Conservation (phyloP, 1,284 basidiomycete species). For the Taiwanofungus camphoratus region DNA sequence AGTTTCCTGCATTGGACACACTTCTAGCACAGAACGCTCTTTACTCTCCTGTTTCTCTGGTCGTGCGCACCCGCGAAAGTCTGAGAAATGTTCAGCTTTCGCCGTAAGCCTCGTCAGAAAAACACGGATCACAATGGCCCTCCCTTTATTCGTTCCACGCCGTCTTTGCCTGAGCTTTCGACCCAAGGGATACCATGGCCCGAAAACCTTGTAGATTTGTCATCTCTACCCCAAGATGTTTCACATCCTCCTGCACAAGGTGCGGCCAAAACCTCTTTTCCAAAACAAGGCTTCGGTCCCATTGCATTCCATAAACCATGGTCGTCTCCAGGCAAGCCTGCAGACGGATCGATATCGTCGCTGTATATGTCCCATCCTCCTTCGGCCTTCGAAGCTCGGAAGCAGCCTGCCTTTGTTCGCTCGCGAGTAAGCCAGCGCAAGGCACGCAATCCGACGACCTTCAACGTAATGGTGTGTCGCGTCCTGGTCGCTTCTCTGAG, state of each 20-base stretch:
- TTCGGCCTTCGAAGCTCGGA: constrained; percentile 48
- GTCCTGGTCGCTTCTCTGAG: background rate
- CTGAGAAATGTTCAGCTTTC: constrained; percentile 64
- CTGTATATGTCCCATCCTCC: constrained; percentile 62
- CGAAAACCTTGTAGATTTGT: constrained; percentile 66
- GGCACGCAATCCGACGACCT: constrained; percentile 62
- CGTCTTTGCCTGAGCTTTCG: constrained; percentile 69
- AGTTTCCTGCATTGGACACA: too few relatives aligned
- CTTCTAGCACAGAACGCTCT: too few relatives aligned
- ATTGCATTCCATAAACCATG: constrained; percentile 79
- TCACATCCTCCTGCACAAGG: constrained; percentile 42
- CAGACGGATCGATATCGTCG: constrained; percentile 52
- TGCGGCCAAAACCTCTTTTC: constrained; percentile 61
- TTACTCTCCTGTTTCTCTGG: too few relatives aligned
- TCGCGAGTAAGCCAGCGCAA: constrained; percentile 46
- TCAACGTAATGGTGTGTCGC: constrained; percentile 72
- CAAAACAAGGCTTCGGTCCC: constrained; percentile 40
- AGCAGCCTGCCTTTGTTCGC: constrained; percentile 33
- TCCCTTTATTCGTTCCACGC: constrained; percentile 51
- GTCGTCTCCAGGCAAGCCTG: constrained; percentile 36
- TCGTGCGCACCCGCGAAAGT: too few relatives aligned
- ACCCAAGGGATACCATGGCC: constrained; percentile 76
- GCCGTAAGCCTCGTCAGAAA: constrained; percentile 49
- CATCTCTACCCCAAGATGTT: constrained; percentile 47
- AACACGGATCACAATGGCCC: constrained; percentile 34